A percentile compares a stretch with the other conserved stretches of the same genome.
Conservation (phyloP, 2,329 filamentous ascomycete genomes). For the Neofusicoccum cordaticola region DNA sequence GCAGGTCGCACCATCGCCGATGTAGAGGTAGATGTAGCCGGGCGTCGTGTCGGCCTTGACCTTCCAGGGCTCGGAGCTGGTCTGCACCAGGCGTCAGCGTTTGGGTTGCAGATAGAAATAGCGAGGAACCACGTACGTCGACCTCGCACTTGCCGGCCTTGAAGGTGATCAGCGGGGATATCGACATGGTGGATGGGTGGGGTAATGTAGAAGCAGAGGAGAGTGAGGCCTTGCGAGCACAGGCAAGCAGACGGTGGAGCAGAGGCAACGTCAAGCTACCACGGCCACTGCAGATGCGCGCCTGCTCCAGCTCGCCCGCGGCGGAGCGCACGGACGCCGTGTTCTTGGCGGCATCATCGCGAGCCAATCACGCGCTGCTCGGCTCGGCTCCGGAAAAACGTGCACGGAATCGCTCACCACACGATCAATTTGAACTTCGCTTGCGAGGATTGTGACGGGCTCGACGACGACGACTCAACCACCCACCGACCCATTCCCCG, state of each 20-base stretch:
- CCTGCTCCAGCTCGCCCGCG: constrained; percentile 17
- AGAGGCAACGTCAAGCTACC: constrained; percentile 16
- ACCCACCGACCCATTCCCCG: constrained; percentile 18
- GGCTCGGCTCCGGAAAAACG: constrained; percentile 14
- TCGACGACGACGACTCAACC: constrained; percentile 19
- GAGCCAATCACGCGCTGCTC: constrained; percentile 1
- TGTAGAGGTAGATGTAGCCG: constrained; percentile 90
- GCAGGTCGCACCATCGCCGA: constrained; percentile 70
- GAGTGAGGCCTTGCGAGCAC: constrained; percentile 14
- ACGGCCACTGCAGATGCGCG: not conserved
- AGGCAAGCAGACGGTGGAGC: constrained; percentile 15
- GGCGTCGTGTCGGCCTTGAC: constrained; percentile 70
- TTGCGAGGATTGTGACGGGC: constrained; percentile 9
- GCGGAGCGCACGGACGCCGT: constrained; percentile 18
- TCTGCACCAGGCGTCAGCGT: constrained; percentile 9
- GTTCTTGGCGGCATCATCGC: constrained; percentile 13
- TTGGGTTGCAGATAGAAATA: not conserved
- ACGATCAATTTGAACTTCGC: constrained; percentile 16
- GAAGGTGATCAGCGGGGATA: constrained; percentile 86
- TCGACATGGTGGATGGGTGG: constrained; percentile 62
- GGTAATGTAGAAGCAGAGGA: not conserved
- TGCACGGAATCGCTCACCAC: constrained; percentile 8
- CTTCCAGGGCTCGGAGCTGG: constrained; percentile 60
- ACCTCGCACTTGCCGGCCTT: constrained; percentile 89
- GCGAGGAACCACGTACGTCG: constrained; percentile 57